Base-by-base conservation (phyloP, 1,284 basidiomycete genomes). In the Xerocomus cyaneibrunnescens region DNA sequence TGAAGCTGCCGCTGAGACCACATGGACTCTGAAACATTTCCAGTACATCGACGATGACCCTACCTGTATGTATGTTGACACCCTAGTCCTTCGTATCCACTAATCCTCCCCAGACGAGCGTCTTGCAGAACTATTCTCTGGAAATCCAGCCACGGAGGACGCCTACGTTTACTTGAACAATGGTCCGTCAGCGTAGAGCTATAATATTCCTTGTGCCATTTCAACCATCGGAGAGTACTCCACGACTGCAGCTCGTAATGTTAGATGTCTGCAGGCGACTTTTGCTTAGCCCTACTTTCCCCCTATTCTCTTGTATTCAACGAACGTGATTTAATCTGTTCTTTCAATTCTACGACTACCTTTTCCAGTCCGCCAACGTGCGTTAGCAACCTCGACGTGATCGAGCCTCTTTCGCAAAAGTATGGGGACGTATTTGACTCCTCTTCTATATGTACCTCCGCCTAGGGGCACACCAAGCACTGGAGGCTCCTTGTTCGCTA, bases 11-110 rank as follows among this genome's bases (percentile, higher is more conserved):
- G 83, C 77, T 16, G 87, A 84, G 3, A 85, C 79, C 16, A 74
- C 78, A 2, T 97, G 95, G 92, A 66, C 82, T 60, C 71, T 89
- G 59, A 86, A 84, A 69, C 87, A 92, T 64, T 95, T 95, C 63
- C 73, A 73, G 30, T 79, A 83, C 61, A 70, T 86, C 27, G 84
- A 85, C 16, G 76, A 72, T 28, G 90, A 94, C 67, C 76, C 83
- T 17, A 72, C 81, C 32, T 94, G 92, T 87, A 67, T 72, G 83
- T 76, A 12, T 40, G n/a, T 35, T 34, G 39, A 43, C 19, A 27
- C 17, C 48, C 25, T 19, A 7, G 43, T 42, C 34, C 34, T 50
- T 25, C 25, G 16, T 44, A 41, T 30, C 43, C n/a, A 31, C 37
- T 52, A 36, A 61, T 13, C 17, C 44, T 23, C 6, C 4, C 8